These are phyloP conservation scores for Hypoxylon intermedium DNA, from an alignment of 495 filamentous ascomycete species.

Conservation along the genomic window DNA sequence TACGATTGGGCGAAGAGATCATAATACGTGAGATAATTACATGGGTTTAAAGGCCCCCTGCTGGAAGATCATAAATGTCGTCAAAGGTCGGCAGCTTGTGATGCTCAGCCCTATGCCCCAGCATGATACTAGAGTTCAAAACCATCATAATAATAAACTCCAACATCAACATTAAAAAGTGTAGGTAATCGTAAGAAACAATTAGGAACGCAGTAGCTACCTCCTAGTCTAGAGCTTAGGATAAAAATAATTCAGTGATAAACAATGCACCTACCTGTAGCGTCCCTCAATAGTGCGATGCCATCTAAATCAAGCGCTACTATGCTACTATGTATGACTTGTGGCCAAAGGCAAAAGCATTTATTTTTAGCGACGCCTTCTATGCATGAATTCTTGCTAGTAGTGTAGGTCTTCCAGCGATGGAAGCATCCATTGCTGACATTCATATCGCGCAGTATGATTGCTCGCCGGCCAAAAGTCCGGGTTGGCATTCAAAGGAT, in stretches of 20 bases:
- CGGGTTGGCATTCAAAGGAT: constrained; percentile 18
- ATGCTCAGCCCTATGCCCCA: constrained; percentile 38
- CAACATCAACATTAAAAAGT: constrained; percentile 10
- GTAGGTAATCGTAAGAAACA: too few relatives aligned
- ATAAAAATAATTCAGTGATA: too few relatives aligned
- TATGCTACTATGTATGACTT: not conserved
- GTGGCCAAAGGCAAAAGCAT: not conserved
- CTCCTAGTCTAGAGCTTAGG: too few relatives aligned
- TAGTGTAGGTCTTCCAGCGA: constrained; percentile 2
- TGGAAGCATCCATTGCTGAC: constrained; percentile 30
- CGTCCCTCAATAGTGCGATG: not conserved
- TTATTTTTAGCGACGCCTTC: constrained; percentile 32
- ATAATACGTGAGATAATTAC: constrained; percentile 37
- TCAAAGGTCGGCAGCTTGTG: constrained; percentile 22
- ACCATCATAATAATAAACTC: constrained; percentile 3
- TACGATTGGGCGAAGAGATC: constrained; percentile 19
- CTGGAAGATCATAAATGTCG: constrained; percentile 14
- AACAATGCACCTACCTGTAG: too few relatives aligned
- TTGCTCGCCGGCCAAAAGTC: constrained; percentile 11
- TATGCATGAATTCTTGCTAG: constrained; percentile 12
- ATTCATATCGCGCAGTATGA: constrained; percentile 14
- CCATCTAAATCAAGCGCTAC: not conserved
- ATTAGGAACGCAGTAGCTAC: too few relatives aligned
- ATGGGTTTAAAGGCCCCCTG: constrained; percentile 23
- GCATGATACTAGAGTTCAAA: too few relatives aligned